Conservation (phyloP, 2,329 filamentous ascomycete species). For the Colletotrichum paranaense region DNA sequence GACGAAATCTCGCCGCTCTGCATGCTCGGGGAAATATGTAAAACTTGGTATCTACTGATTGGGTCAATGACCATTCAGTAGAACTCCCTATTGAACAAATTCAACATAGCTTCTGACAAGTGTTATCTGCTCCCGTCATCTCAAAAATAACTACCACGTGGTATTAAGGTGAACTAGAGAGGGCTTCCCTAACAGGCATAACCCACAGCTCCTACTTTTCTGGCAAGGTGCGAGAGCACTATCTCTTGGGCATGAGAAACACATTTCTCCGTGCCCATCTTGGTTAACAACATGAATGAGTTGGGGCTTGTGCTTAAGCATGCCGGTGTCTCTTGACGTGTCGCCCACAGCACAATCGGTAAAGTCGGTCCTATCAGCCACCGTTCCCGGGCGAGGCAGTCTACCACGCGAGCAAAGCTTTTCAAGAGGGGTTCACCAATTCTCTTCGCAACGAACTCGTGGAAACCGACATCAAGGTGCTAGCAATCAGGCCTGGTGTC, state of each 20-base stretch:
- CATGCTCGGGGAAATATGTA: too few relatives aligned
- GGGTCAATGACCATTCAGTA: too few relatives aligned
- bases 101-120: too few relatives aligned
- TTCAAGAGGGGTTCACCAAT: slow-evolving; percentile 61
- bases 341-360: not conserved
- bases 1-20: too few relatives aligned
- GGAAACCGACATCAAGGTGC: slow-evolving; percentile 58
- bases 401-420: slow-evolving; percentile 59
- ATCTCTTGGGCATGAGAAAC: not conserved
- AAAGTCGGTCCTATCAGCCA: slow-evolving; percentile 39
- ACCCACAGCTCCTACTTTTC: not conserved
- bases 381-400: slow-evolving; percentile 61
- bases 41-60: too few relatives aligned
- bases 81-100: too few relatives aligned
- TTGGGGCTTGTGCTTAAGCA: not conserved
- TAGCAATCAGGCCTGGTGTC: slow-evolving; percentile 58
- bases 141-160: not conserved
- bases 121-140: not conserved
- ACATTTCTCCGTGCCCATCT: not conserved
- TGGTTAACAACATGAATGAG: not conserved
- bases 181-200: not conserved
- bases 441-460: slow-evolving; percentile 58
- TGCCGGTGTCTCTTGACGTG: not conserved
- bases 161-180: not conserved
- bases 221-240: not conserved